phyloP scores from a whole-genome alignment of 495 filamentous ascomycete genomes.

The Penicillium subrubescens region DNA sequence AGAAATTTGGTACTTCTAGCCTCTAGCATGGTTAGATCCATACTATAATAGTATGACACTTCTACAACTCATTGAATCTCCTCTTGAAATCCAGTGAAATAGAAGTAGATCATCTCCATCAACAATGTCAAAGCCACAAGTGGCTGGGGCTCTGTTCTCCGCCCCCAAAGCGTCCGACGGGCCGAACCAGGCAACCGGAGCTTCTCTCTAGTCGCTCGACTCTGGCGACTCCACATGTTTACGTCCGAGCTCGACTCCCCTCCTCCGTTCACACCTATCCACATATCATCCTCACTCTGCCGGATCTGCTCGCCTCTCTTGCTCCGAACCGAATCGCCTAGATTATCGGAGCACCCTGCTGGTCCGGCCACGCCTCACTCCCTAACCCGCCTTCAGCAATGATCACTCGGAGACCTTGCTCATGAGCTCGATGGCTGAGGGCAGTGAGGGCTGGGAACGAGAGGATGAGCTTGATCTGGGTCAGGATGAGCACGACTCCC shows the following conservation, averaged over 20 bases:
- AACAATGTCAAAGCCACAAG: slow-evolving; percentile 17
- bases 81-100: background rate
- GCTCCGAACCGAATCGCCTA: background rate
- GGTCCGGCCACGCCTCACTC: slow-evolving; percentile 13
- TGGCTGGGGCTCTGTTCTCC: slow-evolving; percentile 21
- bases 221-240: slow-evolving; percentile 29
- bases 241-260: slow-evolving; percentile 27
- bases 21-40: no score
- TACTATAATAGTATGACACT: background rate
- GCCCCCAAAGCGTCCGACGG: slow-evolving; percentile 20
- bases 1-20: no score
- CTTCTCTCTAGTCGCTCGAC: slow-evolving; percentile 13
- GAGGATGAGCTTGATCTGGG: slow-evolving; percentile 54
- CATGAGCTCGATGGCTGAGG: slow-evolving; percentile 56
- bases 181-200: slow-evolving; percentile 27
- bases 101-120: background rate
- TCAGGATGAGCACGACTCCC: slow-evolving; percentile 35
- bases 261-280: slow-evolving; percentile 2
- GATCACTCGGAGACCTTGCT: slow-evolving; percentile 45
- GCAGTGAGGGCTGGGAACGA: slow-evolving; percentile 46
- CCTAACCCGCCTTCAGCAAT: slow-evolving; percentile 38
- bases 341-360: slow-evolving; percentile 9
- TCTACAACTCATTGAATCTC: background rate
- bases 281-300: background rate
- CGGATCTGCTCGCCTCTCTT: background rate